These are phyloP conservation scores for Elymus sibiricus DNA, from an alignment of 176 grass and related monocot species.

Conservation along the genomic window DNA sequence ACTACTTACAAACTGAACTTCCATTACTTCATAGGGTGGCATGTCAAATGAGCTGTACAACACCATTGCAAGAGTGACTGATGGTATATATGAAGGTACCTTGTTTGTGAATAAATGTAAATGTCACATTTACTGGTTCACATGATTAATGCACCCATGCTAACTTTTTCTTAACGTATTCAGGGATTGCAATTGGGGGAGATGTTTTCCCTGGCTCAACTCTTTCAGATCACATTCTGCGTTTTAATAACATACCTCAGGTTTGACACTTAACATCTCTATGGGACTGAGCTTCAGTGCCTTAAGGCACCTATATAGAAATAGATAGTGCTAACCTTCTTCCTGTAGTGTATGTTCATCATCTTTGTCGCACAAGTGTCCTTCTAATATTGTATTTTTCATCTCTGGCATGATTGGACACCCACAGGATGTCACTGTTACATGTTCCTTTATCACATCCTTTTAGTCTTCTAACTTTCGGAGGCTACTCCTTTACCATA, in stretches of 20 bases:
- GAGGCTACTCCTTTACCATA: neutral
- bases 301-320: too few species aligned
- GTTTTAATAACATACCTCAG: slow-evolving; percentile 98
- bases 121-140: neutral
- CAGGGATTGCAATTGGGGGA: slow-evolving; percentile 98
- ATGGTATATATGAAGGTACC: slow-evolving; percentile 99
- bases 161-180: slow-evolving; percentile 11
- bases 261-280: slow-evolving; percentile 38
- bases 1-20: neutral
- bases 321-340: neutral
- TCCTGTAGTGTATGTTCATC: neutral
- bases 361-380: neutral
- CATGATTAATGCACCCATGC: neutral
- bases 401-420: neutral
- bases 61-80: slow-evolving; percentile 94
- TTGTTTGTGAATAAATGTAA: neutral
- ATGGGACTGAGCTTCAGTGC: too few species aligned
- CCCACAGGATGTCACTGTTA: neutral
- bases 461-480: slow-evolving; percentile 7
- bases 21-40: slow-evolving; percentile 68
- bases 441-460: neutral
- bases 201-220: slow-evolving; percentile 99
- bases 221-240: slow-evolving; percentile 92
- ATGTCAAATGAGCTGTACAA: slow-evolving; percentile 99
- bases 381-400: neutral